These are phyloP conservation scores for Aspergillus conjunctus DNA, from an alignment of 495 filamentous ascomycete species.

Conservation along the genomic window DNA sequence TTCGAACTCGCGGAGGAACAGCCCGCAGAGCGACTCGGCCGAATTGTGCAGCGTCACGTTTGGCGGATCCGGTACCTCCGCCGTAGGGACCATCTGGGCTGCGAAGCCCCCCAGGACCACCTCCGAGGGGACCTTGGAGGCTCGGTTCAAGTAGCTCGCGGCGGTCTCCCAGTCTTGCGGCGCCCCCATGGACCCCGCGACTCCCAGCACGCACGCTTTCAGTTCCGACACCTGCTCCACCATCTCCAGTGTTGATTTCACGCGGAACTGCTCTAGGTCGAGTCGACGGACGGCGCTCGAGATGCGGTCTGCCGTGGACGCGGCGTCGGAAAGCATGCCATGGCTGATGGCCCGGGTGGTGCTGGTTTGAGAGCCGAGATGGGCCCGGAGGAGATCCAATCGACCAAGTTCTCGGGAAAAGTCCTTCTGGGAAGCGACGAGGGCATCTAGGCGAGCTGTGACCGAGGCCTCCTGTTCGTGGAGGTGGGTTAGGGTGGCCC, in stretches of 20 bases:
- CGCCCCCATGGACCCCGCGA: constrained; percentile 93
- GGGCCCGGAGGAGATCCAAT: constrained; percentile 87
- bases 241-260: constrained; percentile 85
- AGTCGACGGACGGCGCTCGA: constrained; percentile 81
- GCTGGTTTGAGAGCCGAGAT: constrained; percentile 84
- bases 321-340: constrained; percentile 81
- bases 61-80: constrained; percentile 91
- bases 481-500: constrained; percentile 70
- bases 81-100: constrained; percentile 87
- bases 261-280: constrained; percentile 86
- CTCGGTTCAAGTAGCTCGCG: constrained; percentile 82
- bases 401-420: constrained; percentile 79
- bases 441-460: constrained; percentile 69
- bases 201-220: constrained; percentile 93
- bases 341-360: constrained; percentile 81
- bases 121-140: constrained; percentile 72
- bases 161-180: constrained; percentile 99
- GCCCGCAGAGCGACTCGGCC: constrained; percentile 78
- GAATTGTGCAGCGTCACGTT: constrained; percentile 84
- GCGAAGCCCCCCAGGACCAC: constrained; percentile 88
- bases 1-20: constrained; percentile 94
- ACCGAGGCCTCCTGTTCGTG: constrained; percentile 74
- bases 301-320: constrained; percentile 83
- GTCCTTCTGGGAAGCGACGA: constrained; percentile 79
- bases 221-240: constrained; percentile 96